Evolutionary conservation across 2,329 filamentous ascomycete genomes (phyloP).

Genomic region (Stagonosporopsis rhizophila): DNA sequence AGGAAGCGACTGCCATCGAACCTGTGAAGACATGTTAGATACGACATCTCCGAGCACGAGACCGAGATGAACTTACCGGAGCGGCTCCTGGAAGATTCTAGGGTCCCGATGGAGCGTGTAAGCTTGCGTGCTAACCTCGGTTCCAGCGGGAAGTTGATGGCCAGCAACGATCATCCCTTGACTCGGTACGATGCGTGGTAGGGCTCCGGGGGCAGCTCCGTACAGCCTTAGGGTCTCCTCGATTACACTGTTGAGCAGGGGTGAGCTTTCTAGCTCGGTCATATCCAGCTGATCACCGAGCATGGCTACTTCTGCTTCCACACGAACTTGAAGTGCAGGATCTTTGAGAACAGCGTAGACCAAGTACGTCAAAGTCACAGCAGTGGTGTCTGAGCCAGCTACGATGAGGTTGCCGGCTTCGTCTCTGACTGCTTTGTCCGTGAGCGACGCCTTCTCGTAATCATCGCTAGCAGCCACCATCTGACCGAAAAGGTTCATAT

Average conservation of each 20-base stretch:
- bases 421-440: constrained; percentile 36
- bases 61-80: constrained; percentile 25
- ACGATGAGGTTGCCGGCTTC: constrained; percentile 45
- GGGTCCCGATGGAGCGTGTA: constrained; percentile 50
- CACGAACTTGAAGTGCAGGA: constrained; percentile 24
- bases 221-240: constrained; percentile 51
- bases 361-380: constrained; percentile 44
- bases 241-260: constrained; percentile 47
- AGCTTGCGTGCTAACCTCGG: constrained; percentile 49
- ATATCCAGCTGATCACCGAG: constrained; percentile 26
- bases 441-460: constrained; percentile 32
- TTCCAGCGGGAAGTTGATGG: constrained; percentile 46
- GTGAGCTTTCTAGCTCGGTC: constrained; percentile 37
- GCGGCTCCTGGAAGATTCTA: constrained; percentile 29
- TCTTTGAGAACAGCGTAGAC: constrained; percentile 42
- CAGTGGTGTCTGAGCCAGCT: constrained; percentile 47
- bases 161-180: constrained; percentile 45
- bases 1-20: constrained; percentile 45
- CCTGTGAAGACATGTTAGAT: constrained; percentile 19
- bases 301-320: constrained; percentile 34
- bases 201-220: constrained; percentile 43
- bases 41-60: background rate
- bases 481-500: constrained; percentile 26
- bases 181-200: constrained; percentile 46
- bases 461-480: constrained; percentile 24